These are phyloP conservation scores for Trichoderma breve DNA, from an alignment of 2,329 filamentous ascomycete genomes.

Conservation along the genomic window DNA sequence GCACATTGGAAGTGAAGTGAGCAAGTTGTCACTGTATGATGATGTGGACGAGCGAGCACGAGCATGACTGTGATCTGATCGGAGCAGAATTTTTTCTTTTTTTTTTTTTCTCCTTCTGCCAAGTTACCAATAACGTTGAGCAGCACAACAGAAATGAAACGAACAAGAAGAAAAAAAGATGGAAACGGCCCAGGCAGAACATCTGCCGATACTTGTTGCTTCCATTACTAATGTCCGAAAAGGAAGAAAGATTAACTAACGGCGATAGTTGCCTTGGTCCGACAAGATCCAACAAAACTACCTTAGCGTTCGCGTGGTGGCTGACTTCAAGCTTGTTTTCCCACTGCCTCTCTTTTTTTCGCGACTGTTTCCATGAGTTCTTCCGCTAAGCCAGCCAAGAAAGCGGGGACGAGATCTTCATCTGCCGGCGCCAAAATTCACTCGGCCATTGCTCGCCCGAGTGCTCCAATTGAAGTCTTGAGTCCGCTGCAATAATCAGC, in stretches of 20 bases:
- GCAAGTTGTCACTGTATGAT: neutral
- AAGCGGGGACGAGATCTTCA: slow-evolving; percentile 6
- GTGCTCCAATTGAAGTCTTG: neutral
- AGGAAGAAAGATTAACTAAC: neutral
- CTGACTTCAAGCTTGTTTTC: neutral
- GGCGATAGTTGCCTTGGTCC: neutral
- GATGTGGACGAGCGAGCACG: neutral
- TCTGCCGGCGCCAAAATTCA: neutral
- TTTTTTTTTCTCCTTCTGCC: neutral
- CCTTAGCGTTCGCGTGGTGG: neutral
- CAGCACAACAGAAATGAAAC: neutral
- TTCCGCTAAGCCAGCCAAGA: neutral
- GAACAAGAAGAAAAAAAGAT: neutral
- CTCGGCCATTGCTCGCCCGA: slow-evolving; percentile 1
- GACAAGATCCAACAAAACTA: neutral
- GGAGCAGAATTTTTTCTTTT: neutral
- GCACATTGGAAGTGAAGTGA: neutral
- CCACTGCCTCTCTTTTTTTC: neutral
- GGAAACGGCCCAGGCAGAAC: neutral
- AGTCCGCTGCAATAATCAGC: neutral
- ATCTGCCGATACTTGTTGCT: neutral
- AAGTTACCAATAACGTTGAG: neutral
- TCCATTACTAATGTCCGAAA: neutral
- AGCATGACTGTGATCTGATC: neutral
- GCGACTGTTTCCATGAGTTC: neutral